Conservation (phyloP, 1,284 basidiomycete genomes). For the Malassezia pachydermatis region DNA sequence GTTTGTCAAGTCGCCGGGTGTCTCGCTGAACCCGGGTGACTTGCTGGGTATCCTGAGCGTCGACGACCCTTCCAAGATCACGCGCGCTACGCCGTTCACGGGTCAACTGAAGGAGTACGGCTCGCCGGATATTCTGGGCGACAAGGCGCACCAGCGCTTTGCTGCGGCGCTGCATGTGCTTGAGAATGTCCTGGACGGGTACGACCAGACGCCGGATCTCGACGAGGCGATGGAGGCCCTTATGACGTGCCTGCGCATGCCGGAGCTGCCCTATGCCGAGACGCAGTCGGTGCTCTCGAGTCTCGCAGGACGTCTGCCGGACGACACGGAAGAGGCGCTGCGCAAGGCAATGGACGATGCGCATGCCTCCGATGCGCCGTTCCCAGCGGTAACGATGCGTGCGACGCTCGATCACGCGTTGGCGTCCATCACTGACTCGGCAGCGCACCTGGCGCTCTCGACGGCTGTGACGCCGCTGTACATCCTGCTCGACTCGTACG, state of each 20-base stretch:
- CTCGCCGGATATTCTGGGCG: slow-evolving; percentile 72
- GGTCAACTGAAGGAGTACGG: slow-evolving; percentile 62
- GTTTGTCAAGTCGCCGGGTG: slow-evolving; percentile 94
- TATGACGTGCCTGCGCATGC: slow-evolving; percentile 64
- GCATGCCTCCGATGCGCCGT: slow-evolving; percentile 63
- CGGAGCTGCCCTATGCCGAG: slow-evolving; percentile 82
- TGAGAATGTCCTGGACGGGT: slow-evolving; percentile 61
- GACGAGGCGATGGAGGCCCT: slow-evolving; percentile 70
- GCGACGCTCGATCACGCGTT: slow-evolving; percentile 57
- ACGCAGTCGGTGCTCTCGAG: slow-evolving; percentile 73
- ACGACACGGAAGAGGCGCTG: slow-evolving; percentile 63
- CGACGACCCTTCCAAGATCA: slow-evolving; percentile 91
- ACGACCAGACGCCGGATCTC: slow-evolving; percentile 52
- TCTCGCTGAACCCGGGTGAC: slow-evolving; percentile 91
- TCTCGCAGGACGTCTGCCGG: slow-evolving; percentile 83
- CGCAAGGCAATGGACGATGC: slow-evolving; percentile 68
- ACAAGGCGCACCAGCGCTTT: slow-evolving; percentile 81
- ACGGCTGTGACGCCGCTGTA: slow-evolving; percentile 63
- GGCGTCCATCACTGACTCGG: slow-evolving; percentile 19
- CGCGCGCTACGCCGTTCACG: slow-evolving; percentile 95
- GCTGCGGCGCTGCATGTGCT: slow-evolving; percentile 67
- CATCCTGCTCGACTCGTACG: slow-evolving; percentile 71
- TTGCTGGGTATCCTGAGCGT: slow-evolving; percentile 93
- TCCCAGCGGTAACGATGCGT: slow-evolving; percentile 72
- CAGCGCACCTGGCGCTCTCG: slow-evolving; percentile 21